phyloP scores from a whole-genome alignment of 2,329 filamentous ascomycete genomes.

The Didymella arachidicola region DNA sequence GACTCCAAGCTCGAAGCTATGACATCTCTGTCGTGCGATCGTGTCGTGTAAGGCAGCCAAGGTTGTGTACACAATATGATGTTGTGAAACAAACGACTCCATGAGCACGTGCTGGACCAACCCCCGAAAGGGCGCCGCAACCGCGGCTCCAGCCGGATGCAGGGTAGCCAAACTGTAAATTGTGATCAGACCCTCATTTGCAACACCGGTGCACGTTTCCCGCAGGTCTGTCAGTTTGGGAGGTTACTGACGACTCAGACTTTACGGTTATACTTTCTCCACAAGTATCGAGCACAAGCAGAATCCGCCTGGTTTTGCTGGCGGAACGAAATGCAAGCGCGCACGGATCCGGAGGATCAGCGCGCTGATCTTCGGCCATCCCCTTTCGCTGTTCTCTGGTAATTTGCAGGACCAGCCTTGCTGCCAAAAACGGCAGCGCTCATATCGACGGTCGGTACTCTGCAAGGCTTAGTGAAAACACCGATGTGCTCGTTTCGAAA shows the following conservation, averaged over 20 bases:
- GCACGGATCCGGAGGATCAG: slow-evolving; percentile 3
- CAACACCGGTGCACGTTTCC: background rate
- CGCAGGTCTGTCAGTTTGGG: background rate
- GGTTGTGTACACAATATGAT: background rate
- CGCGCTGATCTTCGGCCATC: background rate
- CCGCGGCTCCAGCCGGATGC: slow-evolving; percentile 1
- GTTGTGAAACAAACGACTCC: slow-evolving; percentile 3
- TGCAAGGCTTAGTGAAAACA: slow-evolving; percentile 8
- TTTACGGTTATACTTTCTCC: background rate
- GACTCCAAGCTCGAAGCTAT: background rate
- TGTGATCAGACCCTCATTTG: background rate
- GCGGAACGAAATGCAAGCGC: background rate
- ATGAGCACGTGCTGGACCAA: background rate
- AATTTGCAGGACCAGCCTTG: slow-evolving; percentile 1
- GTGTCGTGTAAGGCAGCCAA: background rate
- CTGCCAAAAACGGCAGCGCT: slow-evolving; percentile 6
- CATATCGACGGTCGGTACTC: background rate
- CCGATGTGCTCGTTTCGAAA: slow-evolving; percentile 8
- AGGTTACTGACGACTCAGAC: background rate
- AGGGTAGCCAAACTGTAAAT: background rate
- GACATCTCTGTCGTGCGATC: background rate
- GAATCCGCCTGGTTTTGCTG: background rate
- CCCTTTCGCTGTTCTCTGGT: background rate
- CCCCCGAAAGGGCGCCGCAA: slow-evolving; percentile 1
- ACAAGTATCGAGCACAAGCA: background rate